Conservation (phyloP, 108 stramenopile species). For the Aurantiochytrium sp. region DNA sequence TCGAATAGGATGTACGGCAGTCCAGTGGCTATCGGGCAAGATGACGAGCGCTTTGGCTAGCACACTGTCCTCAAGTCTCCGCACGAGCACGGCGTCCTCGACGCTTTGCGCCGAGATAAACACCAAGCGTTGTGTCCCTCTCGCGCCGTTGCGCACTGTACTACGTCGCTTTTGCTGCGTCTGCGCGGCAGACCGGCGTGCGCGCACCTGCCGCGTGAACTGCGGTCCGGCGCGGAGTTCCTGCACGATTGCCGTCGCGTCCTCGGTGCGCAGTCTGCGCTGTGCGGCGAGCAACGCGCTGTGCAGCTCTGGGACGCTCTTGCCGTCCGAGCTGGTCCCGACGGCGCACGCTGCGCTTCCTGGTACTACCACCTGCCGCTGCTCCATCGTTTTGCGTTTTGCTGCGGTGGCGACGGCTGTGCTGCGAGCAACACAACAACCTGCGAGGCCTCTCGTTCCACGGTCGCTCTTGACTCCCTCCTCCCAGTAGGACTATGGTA, state of each 20-base stretch:
- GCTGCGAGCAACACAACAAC: no score
- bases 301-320: background rate
- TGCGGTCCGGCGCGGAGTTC: background rate
- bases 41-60: background rate
- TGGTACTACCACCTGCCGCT: no score
- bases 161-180: background rate
- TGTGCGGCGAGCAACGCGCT: background rate
- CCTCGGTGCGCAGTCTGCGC: background rate
- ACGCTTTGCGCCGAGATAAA: background rate
- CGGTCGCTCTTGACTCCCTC: no score
- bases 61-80: background rate
- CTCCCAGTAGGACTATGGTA: no score
- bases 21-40: background rate
- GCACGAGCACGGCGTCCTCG: background rate
- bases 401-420: no score
- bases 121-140: background rate
- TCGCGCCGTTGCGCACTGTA: no score
- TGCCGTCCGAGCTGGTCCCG: background rate
- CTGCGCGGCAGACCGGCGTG: background rate
- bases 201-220: background rate
- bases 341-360: background rate
- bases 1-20: background rate
- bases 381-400: no score
- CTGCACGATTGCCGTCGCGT: background rate
- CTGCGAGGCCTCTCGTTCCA: no score